These are phyloP conservation scores for Penicillium odoratum DNA, from an alignment of 495 filamentous ascomycete species.

Conservation along the genomic window DNA sequence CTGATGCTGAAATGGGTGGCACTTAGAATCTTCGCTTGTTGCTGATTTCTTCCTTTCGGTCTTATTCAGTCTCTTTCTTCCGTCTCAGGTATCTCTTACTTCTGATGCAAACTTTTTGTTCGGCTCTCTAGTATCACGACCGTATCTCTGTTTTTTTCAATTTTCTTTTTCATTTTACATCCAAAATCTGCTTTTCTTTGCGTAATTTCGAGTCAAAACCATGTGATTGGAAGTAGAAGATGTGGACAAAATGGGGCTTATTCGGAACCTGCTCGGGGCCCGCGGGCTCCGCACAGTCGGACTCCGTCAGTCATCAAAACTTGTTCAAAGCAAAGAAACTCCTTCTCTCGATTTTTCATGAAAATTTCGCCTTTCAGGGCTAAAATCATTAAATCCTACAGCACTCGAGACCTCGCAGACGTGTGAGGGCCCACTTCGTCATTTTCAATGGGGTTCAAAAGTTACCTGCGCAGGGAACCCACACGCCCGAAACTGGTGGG, in stretches of 20 bases:
- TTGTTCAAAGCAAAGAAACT: neutral
- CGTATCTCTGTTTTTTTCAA: no score
- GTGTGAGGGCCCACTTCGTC: neutral
- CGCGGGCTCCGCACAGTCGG: conserved; percentile 20
- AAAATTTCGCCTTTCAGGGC: neutral
- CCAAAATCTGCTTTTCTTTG: no score
- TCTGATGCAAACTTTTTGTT: no score
- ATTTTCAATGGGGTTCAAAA: conserved; percentile 11
- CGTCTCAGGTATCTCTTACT: no score
- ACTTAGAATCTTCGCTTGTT: no score
- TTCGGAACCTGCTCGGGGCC: conserved; percentile 12
- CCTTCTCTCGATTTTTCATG: neutral
- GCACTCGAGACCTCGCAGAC: neutral
- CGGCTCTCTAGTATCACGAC: no score
- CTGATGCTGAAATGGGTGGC: no score
- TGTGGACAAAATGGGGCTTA: neutral
- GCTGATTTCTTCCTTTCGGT: no score
- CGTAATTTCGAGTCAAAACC: no score
- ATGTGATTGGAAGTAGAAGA: no score
- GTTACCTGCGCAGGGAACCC: conserved; percentile 5
- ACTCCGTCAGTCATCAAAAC: neutral
- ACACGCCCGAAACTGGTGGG: conserved; percentile 25
- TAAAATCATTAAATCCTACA: neutral
- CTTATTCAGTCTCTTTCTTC: no score
- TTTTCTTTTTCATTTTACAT: no score